Base-by-base conservation (phyloP, 2,329 filamentous ascomycete species). In the Bipolaris sorokiniana region DNA sequence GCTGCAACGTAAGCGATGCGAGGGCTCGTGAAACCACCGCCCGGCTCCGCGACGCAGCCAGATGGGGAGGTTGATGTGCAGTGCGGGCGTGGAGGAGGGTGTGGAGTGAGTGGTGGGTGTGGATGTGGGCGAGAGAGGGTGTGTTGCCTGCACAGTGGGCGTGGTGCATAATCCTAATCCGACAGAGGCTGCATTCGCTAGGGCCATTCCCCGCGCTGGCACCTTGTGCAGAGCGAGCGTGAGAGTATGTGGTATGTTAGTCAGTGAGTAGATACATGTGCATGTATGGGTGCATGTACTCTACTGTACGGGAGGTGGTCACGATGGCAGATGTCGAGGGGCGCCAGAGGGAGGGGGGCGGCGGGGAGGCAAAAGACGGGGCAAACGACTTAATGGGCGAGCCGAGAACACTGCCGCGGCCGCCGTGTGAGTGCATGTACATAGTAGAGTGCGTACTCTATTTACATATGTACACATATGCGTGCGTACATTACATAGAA, bases 1-100 rank as follows among this genome's bases (percentile, higher is more conserved):
- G 58, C 54, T 61, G 47, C 51, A 52, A 52, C 53, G 22, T 57
- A 59, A 41, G 48, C 52, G 62, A 63, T 66, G 52, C 38, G 44
- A 56, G 59, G 52, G 52, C 57, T 54, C 40, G 49, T 58, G 48
- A 48, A 37, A 62, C 49, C 33, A 33, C 51, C 34, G 58, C 52
- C 64, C 64, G 64, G 61, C 45, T 49, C 67, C 67, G 65, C 67
- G 64, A 58, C 60, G 66, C 66, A 63, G 46, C 65, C 60, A 18
- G 18, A 16, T 4, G 36, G 36, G 23, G 28, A 5, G 18, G 59
- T 45, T 42, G 56, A 47, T 47, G 52, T 45, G 58, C 41, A 54
- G 31, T 20, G 10, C 5, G 40, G 41, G 23, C 7, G 23, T 7
- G 42, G 7, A 2, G 5, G 42, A 31, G 42, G 23, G n/a, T 2